Percentiles rank a stretch among this genome's conserved stretches.
phyloP scores from a whole-genome alignment of 108 stramenopile genomes.

The Pseudonitzschia multiseries region DNA sequence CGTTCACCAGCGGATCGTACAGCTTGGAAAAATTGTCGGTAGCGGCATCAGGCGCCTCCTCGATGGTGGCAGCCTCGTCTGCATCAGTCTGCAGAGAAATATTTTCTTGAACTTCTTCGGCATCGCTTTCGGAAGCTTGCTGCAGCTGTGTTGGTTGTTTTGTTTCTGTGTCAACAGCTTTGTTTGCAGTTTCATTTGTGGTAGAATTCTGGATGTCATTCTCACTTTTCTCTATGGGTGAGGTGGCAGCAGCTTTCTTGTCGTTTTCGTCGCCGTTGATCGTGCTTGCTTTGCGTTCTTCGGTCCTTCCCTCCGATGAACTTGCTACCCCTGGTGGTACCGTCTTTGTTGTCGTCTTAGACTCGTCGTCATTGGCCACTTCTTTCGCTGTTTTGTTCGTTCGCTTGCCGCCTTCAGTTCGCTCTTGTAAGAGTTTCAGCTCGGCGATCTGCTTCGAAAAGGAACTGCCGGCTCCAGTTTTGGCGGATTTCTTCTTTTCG shows the following conservation, averaged over 20 bases:
- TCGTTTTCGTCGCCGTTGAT: not conserved
- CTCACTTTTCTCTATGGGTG: constrained; percentile 3
- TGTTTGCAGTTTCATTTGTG: not conserved
- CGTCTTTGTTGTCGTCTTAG: constrained; percentile 1
- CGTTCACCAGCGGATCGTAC: constrained; percentile 46
- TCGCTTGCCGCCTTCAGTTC: constrained; percentile 43
- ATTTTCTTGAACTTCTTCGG: not conserved
- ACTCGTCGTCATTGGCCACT: constrained; percentile 1
- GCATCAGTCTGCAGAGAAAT: not conserved
- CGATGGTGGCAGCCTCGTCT: not conserved
- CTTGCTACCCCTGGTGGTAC: not conserved
- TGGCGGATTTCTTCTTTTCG: constrained; percentile 26
- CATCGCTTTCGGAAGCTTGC: not conserved
- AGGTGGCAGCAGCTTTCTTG: not conserved
- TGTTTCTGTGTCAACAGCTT: constrained; percentile 5
- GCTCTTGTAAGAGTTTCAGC: constrained; percentile 61
- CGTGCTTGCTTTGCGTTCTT: not conserved
- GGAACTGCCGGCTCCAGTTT: constrained; percentile 16
- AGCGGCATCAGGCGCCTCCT: not conserved
- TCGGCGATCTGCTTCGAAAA: constrained; percentile 83
- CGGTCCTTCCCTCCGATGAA: not conserved
- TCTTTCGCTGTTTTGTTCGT: constrained; percentile 1
- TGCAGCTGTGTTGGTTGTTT: not conserved
- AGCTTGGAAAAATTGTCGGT: not conserved
- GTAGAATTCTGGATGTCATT: not conserved